These are phyloP conservation scores for Fusarium irregulare DNA, from an alignment of 2,329 filamentous ascomycete genomes.

Conservation along the genomic window DNA sequence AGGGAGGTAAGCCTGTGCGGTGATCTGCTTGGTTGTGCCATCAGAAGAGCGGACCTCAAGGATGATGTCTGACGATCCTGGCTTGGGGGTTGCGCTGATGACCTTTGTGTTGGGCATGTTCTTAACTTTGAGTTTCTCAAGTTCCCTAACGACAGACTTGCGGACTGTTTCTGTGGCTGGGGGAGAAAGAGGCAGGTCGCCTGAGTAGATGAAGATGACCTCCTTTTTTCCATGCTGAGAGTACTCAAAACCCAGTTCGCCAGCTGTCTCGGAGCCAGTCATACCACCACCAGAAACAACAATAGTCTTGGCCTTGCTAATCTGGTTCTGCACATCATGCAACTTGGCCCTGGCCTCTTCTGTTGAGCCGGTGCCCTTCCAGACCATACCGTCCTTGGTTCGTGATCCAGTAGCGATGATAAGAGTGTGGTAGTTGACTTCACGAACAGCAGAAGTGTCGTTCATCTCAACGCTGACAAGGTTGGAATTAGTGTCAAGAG, in stretches of 20 bases:
- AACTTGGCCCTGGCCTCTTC: constrained; percentile 56
- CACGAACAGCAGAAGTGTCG: constrained; percentile 47
- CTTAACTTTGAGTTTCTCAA: constrained; percentile 59
- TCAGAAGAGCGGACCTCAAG: constrained; percentile 51
- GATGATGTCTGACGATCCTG: constrained; percentile 44
- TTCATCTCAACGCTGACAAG: constrained; percentile 56
- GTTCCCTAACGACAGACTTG: constrained; percentile 52
- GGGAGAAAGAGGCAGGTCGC: constrained; percentile 53
- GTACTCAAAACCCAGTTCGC: constrained; percentile 63
- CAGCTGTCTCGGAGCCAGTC: constrained; percentile 63
- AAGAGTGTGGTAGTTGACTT: constrained; percentile 62
- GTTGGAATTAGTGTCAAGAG: constrained; percentile 56
- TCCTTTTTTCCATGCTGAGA: constrained; percentile 57
- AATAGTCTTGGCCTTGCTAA: constrained; percentile 59
- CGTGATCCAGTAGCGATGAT: constrained; percentile 66
- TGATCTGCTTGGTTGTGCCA: constrained; percentile 53
- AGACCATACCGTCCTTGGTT: constrained; percentile 59
- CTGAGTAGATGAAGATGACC: constrained; percentile 57
- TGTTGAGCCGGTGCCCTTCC: constrained; percentile 59
- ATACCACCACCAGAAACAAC: constrained; percentile 64
- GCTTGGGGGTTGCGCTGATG: constrained; percentile 38
- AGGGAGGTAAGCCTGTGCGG: constrained; percentile 60
- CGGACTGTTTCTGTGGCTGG: constrained; percentile 53
- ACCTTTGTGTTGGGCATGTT: constrained; percentile 56
- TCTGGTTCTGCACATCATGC: constrained; percentile 50